Percentiles rank a stretch among this genome's conserved stretches.
Conservation (phyloP, 225 moss, liverwort and hornwort genomes). For the Marchantia polymorpha region DNA sequence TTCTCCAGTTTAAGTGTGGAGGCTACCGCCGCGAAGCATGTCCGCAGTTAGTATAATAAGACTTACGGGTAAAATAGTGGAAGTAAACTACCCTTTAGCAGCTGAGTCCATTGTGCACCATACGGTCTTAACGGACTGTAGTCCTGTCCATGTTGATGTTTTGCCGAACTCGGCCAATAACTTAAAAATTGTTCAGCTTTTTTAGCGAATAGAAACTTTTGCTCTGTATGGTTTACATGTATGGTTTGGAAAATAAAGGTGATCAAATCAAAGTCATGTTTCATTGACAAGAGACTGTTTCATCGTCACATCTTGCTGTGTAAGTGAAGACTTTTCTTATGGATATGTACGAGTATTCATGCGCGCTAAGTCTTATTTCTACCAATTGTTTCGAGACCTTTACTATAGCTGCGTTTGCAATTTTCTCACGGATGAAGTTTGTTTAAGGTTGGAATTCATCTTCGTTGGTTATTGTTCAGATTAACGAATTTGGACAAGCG, state of each 20-base stretch:
- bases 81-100: not conserved
- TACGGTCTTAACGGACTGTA: not conserved
- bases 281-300: not conserved
- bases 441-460: not conserved
- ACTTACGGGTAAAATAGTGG: not conserved
- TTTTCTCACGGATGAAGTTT: not conserved
- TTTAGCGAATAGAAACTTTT: not conserved
- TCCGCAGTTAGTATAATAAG: not conserved
- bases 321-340: not conserved
- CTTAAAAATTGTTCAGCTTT: not conserved
- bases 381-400: too few species aligned
- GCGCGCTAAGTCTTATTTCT: not conserved
- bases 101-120: not conserved
- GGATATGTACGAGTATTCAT: not conserved
- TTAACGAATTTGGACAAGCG: slow-evolving; percentile 98
- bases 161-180: not conserved
- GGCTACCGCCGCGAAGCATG: too few species aligned
- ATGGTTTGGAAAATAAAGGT: not conserved
- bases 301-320: not conserved
- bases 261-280: not conserved
- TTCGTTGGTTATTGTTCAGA: slow-evolving; percentile 39
- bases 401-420: too few species aligned
- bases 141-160: not conserved
- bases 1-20: not conserved
- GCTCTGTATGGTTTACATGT: not conserved